Evolutionary conservation across 1,284 basidiomycete genomes (phyloP), one percentile per base, ranked within the genome.

Genomic region (Omphalotus olearius): DNA sequence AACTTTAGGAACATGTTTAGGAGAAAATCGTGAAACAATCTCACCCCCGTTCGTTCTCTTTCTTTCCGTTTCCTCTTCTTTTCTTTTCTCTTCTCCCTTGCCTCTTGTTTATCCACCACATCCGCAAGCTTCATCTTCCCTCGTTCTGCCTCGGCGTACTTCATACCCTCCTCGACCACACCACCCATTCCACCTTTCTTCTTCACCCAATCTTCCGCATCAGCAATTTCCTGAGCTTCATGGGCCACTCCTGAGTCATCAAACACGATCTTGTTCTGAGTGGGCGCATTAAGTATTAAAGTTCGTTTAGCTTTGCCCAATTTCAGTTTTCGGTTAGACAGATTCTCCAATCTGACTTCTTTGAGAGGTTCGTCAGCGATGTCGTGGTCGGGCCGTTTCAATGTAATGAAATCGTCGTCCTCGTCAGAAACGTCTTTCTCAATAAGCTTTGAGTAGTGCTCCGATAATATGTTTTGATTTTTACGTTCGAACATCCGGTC

Each of bases 401-500:
- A 81, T 0, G 91, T 95, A 65, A 99, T 91, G 63, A 98, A 96
- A 55, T 97, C 95, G 59, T 86, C 88, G 13, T 78, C 82, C 23
- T 78, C 79, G 25, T 73, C 75, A 13, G 14, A 46, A 16, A 40
- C 45, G 37, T 56, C 48, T 41, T 48, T 45, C 53, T 92, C 88
- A 50, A 98, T 76, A 46, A 99, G 84, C 62, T 93, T 93, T 52
- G 76, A 79, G 71, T 98, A 98, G 67, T 98, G 95, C 57, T 88
- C 82, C 0, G 93, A 94, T 16, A 98, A 80, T 48, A 98, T 88
- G 58, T 85, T 89, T 68, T 98, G 95, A 67, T 98, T 98, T 69
- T 92, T 95, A 53, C 96, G 85, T 64, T 91, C 90, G 64, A 99
- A 99, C 93, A 99, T 98, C 48, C 93, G 84, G 68, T 99, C 97